Evolutionary conservation across 768 basidiomycete genomes (phyloP).

Genomic region (Boletellus sp.): DNA sequence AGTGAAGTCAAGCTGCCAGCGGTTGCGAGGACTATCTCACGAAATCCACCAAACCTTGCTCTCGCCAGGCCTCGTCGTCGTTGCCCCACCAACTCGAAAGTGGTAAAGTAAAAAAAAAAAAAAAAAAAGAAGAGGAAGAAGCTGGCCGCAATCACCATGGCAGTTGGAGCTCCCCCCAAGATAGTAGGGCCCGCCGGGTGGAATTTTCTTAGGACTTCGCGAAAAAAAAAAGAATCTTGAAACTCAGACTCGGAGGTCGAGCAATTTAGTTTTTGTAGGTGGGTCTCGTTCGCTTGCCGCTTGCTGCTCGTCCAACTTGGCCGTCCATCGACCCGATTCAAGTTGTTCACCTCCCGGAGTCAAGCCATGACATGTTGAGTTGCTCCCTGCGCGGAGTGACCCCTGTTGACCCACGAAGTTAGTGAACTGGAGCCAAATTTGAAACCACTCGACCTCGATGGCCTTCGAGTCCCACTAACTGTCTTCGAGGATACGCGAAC

Average conservation of each 20-base stretch:
- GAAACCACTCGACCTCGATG: neutral
- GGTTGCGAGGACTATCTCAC: neutral
- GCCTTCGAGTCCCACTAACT: neutral
- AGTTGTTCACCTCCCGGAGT: too few species aligned
- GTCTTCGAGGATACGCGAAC: neutral
- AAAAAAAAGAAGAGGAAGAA: too few species aligned
- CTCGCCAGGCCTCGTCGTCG: too few species aligned
- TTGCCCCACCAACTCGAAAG: too few species aligned
- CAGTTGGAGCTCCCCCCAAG: neutral
- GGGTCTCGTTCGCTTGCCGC: neutral
- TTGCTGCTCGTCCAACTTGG: neutral
- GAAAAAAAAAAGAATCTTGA: neutral
- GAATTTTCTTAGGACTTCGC: too few species aligned
- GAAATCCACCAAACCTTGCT: neutral
- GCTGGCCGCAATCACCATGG: too few species aligned
- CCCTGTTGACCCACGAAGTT: neutral
- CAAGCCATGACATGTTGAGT: too few species aligned
- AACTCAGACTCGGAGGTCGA: neutral
- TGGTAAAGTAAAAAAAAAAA: too few species aligned
- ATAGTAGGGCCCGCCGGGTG: too few species aligned
- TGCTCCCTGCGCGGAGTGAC: too few species aligned
- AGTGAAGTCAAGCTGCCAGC: neutral
- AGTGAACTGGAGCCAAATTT: neutral
- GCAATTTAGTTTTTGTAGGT: neutral
- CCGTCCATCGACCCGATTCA: too few species aligned